Evolutionary conservation across 345 rosid genomes (phyloP).

Genomic region (Aquilaria yunnanensis): DNA sequence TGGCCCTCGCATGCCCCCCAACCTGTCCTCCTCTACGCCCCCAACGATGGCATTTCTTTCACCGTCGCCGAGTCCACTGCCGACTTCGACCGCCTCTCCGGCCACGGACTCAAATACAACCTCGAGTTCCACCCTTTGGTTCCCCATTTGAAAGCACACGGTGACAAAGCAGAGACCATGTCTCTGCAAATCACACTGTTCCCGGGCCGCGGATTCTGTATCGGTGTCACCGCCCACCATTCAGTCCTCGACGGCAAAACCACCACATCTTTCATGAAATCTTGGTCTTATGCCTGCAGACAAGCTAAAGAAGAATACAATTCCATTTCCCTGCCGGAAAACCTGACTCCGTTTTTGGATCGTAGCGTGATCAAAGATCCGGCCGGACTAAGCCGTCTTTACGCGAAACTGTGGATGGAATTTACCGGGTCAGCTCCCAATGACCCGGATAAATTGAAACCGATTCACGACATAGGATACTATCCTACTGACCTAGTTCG

Average conservation of each 20-base stretch:
- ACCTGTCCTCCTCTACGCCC: conserved; percentile 21
- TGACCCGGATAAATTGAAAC: conserved; percentile 8
- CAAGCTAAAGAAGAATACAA: not conserved
- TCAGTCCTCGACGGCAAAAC: conserved; percentile 27
- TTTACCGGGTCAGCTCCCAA: conserved; percentile 1
- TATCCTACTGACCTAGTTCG: conserved; percentile 6
- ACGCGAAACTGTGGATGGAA: conserved; percentile 19
- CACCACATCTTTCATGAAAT: conserved; percentile 23
- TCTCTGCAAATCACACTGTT: conserved; percentile 28
- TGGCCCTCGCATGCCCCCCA: conserved; percentile 19
- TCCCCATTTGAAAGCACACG: conserved; percentile 21
- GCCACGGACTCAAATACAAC: conserved; percentile 12
- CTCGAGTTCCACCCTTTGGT: conserved; percentile 20
- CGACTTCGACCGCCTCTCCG: conserved; percentile 18
- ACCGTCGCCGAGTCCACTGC: conserved; percentile 13
- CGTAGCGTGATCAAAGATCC: conserved; percentile 22
- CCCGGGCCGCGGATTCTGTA: conserved; percentile 22
- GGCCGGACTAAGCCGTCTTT: conserved; percentile 13
- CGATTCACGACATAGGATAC: conserved; percentile 1
- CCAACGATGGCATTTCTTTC: conserved; percentile 18
- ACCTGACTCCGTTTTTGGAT: conserved; percentile 21
- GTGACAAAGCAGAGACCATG: conserved; percentile 8
- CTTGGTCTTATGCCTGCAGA: conserved; percentile 28
- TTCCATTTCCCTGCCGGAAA: conserved; percentile 5
- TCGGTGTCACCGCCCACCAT: conserved; percentile 28